Conservation (phyloP, 164 flowering plant species). For the Piper betle region DNA sequence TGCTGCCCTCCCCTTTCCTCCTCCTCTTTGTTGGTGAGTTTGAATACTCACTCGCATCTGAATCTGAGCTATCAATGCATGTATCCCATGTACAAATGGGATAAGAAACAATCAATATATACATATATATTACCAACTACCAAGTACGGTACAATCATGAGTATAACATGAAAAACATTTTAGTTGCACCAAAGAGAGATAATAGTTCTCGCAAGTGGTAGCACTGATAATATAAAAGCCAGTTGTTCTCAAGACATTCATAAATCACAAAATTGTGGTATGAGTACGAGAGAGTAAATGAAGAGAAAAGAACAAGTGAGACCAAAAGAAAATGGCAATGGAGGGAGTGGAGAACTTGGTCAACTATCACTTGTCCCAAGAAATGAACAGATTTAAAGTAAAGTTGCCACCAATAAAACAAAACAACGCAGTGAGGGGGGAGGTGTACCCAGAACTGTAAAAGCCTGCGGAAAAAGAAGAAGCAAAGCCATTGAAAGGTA, state of each 20-base stretch:
- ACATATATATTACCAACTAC: background rate
- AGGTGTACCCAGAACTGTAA: background rate
- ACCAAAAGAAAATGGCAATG: background rate
- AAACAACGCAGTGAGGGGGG: background rate
- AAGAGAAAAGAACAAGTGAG: background rate
- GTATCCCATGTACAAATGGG: constrained; percentile 14
- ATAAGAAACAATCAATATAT: constrained; percentile 9
- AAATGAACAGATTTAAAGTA: background rate
- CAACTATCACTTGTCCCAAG: constrained; percentile 5
- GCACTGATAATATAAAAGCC: no score
- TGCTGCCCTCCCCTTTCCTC: constrained; percentile 9
- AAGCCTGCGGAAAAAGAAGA: constrained; percentile 1
- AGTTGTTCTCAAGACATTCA: no score
- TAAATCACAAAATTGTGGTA: no score
- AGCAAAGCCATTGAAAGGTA: background rate
- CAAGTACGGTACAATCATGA: background rate
- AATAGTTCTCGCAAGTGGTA: no score
- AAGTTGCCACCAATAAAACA: background rate
- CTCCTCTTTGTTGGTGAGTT: constrained; percentile 7
- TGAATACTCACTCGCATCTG: constrained; percentile 13
- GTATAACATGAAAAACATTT: no score
- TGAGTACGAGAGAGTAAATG: background rate
- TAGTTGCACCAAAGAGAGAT: no score
- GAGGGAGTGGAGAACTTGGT: background rate
- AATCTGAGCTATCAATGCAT: constrained; percentile 9